phyloP scores from a whole-genome alignment of 768 basidiomycete species.

The Boletus speciosus region DNA sequence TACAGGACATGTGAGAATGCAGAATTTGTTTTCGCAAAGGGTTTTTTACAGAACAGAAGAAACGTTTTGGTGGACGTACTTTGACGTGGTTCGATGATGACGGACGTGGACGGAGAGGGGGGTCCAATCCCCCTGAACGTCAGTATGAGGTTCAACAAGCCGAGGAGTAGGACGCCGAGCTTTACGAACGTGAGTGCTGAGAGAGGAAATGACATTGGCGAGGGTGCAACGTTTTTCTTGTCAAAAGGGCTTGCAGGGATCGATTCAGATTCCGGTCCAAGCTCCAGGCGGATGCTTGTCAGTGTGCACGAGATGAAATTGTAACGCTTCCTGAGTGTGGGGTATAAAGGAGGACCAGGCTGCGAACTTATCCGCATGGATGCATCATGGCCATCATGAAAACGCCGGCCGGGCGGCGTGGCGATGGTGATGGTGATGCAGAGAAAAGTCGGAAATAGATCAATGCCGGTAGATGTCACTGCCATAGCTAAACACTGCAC shows the following conservation, averaged over 20 bases:
- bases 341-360: background rate
- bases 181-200: conserved; percentile 21
- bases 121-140: background rate
- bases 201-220: background rate
- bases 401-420: background rate
- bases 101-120: background rate
- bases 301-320: background rate
- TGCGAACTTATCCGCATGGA: background rate
- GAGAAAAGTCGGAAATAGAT: too few relatives aligned
- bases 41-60: too few relatives aligned
- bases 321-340: too few relatives aligned
- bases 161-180: conserved; percentile 17
- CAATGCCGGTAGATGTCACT: too few relatives aligned
- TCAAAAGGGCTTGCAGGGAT: background rate
- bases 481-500: too few relatives aligned
- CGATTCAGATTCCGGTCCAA: background rate
- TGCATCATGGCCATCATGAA: background rate
- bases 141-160: conserved; percentile 15
- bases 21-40: background rate
- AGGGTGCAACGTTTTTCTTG: background rate
- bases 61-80: conserved; percentile 5
- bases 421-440: background rate
- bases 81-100: conserved; percentile 5
- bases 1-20: background rate
- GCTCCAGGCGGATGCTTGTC: background rate